These are phyloP conservation scores for Physocladia obscura DNA, from an alignment of 192 early-diverging fungal genomes.

Conservation along the genomic window DNA sequence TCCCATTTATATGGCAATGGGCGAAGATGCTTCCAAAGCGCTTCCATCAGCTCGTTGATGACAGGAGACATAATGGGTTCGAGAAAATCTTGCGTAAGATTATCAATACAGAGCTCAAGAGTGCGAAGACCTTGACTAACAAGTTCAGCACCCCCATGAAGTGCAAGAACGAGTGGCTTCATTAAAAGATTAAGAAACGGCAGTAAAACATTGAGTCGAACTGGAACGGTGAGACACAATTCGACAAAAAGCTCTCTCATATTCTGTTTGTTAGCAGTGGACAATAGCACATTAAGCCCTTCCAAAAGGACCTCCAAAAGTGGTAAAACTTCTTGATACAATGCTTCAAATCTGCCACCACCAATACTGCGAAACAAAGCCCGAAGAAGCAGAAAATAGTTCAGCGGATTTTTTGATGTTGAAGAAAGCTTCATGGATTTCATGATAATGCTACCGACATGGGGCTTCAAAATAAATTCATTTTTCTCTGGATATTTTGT, in stretches of 20 bases:
- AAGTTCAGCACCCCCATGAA: constrained; percentile 87
- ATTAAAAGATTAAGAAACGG: constrained; percentile 92
- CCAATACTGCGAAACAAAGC: constrained; percentile 94
- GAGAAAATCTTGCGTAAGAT: constrained; percentile 93
- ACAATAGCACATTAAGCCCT: constrained; percentile 78
- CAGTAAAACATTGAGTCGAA: constrained; percentile 87
- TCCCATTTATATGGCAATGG: constrained; percentile 80
- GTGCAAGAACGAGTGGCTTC: constrained; percentile 91
- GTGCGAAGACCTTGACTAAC: constrained; percentile 95
- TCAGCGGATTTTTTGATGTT: constrained; percentile 80
- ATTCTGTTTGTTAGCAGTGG: constrained; percentile 76
- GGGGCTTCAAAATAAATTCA: constrained; percentile 89
- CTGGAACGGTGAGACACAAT: constrained; percentile 94
- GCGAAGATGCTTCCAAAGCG: constrained; percentile 88
- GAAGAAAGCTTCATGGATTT: constrained; percentile 79
- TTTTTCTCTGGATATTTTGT: constrained; percentile 88
- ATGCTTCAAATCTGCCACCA: constrained; percentile 89
- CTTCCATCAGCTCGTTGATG: constrained; percentile 90
- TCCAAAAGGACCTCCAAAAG: constrained; percentile 89
- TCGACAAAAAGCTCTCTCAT: constrained; percentile 98
- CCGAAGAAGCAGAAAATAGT: constrained; percentile 91
- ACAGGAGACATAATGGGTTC: constrained; percentile 95
- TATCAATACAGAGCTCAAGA: constrained; percentile 96
- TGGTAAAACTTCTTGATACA: constrained; percentile 95
- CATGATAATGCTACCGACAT: constrained; percentile 86